Evolutionary conservation across 768 basidiomycete genomes (phyloP).

Genomic region (Mycena amicta): DNA sequence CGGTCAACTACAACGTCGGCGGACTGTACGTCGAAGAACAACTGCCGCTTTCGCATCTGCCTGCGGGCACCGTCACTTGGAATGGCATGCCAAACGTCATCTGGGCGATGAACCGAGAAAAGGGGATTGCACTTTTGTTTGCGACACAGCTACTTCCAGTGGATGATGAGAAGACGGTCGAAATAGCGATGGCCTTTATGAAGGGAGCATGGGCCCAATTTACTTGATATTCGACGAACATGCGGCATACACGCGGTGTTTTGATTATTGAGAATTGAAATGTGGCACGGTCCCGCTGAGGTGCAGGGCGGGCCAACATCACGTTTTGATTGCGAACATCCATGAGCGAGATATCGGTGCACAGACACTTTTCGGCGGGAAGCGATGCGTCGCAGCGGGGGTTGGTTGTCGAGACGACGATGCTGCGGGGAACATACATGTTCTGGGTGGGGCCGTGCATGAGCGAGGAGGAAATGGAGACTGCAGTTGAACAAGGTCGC

Average conservation of each 20-base stretch:
- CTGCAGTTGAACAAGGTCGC: constrained; percentile 54
- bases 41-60: constrained; percentile 9
- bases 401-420: constrained; percentile 67
- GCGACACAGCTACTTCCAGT: constrained; percentile 19
- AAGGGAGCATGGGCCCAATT: constrained; percentile 9
- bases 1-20: constrained; percentile 9
- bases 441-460: constrained; percentile 76
- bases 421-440: constrained; percentile 76
- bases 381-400: constrained; percentile 55
- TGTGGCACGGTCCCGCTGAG: no score
- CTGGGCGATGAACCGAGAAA: constrained; percentile 17
- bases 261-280: no score
- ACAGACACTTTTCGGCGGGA: constrained; percentile 52
- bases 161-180: constrained; percentile 14
- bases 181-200: constrained; percentile 12
- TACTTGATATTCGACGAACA: neutral
- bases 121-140: constrained; percentile 13
- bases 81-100: constrained; percentile 20
- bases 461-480: constrained; percentile 45
- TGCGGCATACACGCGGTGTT: neutral
- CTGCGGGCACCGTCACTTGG: constrained; percentile 16
- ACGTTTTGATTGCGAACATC: neutral
- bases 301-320: neutral
- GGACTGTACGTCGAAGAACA: constrained; percentile 7
- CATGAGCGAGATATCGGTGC: constrained; percentile 41